A percentile compares a stretch with the other conserved stretches of the same genome.
These are phyloP conservation scores for Pythium scleroteichum DNA, from an alignment of 352 stramenopile species.

Conservation along the genomic window DNA sequence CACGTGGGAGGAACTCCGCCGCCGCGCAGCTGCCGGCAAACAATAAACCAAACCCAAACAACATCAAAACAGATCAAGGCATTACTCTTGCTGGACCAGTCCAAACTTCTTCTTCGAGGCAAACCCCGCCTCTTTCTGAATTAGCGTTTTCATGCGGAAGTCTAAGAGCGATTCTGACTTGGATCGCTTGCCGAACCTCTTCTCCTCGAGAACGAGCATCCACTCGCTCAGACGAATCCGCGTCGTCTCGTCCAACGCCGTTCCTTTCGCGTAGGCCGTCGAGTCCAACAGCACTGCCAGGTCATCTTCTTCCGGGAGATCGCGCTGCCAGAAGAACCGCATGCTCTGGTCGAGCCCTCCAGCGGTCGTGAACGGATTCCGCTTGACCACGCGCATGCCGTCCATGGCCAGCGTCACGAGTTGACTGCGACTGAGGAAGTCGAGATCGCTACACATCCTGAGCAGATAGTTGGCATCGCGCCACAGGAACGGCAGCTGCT, in stretches of 20 bases:
- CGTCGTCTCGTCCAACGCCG: slow-evolving; percentile 41
- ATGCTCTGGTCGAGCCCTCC: slow-evolving; percentile 70
- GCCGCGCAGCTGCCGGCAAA: slow-evolving; percentile 49
- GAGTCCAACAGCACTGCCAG: slow-evolving; percentile 59
- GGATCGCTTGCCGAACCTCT: slow-evolving; percentile 41
- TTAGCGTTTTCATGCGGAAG: slow-evolving; percentile 48
- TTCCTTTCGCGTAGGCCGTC: slow-evolving; percentile 38
- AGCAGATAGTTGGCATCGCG: slow-evolving; percentile 64
- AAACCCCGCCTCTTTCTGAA: slow-evolving; percentile 64
- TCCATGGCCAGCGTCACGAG: slow-evolving; percentile 53
- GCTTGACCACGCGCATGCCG: slow-evolving; percentile 48
- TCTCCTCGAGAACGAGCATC: slow-evolving; percentile 62
- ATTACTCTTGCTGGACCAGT: slow-evolving; percentile 11
- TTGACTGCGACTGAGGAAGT: slow-evolving; percentile 77
- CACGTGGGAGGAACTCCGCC: slow-evolving; percentile 80
- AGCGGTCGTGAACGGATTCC: slow-evolving; percentile 75
- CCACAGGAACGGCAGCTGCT: slow-evolving; percentile 61
- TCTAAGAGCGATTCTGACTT: slow-evolving; percentile 37
- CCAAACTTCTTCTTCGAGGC: slow-evolving; percentile 55
- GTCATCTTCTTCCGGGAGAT: slow-evolving; percentile 57
- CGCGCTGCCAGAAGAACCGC: slow-evolving; percentile 47
- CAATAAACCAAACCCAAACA: slow-evolving; percentile 28
- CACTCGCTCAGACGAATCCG: slow-evolving; percentile 58
- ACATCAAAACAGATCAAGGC: not conserved
- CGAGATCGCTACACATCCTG: slow-evolving; percentile 65